Evolutionary conservation across 2,329 filamentous ascomycete species (phyloP), one percentile per base, ranked within the genome.

Genomic region (Byssothecium circinans): DNA sequence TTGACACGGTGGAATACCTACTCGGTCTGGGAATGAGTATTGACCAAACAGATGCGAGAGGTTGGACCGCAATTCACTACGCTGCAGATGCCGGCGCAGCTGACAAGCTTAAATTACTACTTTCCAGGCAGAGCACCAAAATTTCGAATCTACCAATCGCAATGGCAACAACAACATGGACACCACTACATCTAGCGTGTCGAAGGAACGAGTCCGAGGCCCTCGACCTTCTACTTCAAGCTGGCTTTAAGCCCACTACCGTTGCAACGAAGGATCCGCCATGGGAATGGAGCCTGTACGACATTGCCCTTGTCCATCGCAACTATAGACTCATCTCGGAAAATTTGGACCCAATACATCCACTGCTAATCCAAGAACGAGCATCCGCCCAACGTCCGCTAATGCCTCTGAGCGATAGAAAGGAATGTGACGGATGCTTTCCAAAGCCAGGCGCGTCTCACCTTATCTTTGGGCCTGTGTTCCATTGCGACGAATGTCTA

Each of bases 211-310:
- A 18, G 4, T 27, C 40, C 2, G 34, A 41, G 5, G 41, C 48
- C 8, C 12, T 54, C 5, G 39, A 49, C 18, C 19, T 48, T 2
- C 17, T 54, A 17, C 1, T 44, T 4, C 12, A 46, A n/a, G 29
- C 30, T n/a, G 51, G 51, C 1, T 37, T 51, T 14, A n/a, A 25
- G 12, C 34, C 41, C 8, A 45, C 23, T 15, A 41, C 34, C 2
- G 36, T 51, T 22, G 34, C 12, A 27, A 54, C 51, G n/a, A n/a
- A n/a, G n/a, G n/a, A n/a, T n/a, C n/a, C n/a, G n/a, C 3, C 15
- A 3, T 15, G 29, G 14, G 2, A 22, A 20, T 54, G 48, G 51
- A 46, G 27, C 8, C 42, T 45, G 10, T 48, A 50, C 18, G 48
- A 50, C 22, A 49, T 54, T 17, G 51, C 51, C 11, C 17, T 43